Base-by-base conservation (phyloP, 805 yeast genomes). In the Ogataea allantospora region DNA sequence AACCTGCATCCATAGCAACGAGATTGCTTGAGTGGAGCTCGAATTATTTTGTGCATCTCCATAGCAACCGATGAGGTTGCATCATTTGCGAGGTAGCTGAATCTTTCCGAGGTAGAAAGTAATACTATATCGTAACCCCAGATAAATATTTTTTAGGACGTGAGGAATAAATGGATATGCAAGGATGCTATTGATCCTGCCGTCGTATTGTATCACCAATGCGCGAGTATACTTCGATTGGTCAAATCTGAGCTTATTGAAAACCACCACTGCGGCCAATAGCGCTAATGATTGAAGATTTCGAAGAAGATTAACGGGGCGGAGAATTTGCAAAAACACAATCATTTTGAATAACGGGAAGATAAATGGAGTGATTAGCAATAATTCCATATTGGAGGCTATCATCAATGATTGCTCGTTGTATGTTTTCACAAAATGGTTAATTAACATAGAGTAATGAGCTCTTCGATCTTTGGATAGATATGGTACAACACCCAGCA, bases 171-270 rank as follows among this genome's bases (percentile, higher is more conserved):
- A 44, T 11, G 66, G 67, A 26, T 51, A 49, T 27, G 62, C 47
- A 46, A 53, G 55, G 12, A 72, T 33, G 28, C 55, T 62, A 41
- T 65, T 70, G 13, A 71, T 53, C 44, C 60, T 65, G 38, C 57
- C 49, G 41, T 78, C 75, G 48, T 71, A 70, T 35, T 70, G 71
- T 10, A 62, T 60, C 30, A 79, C 58, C 7, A 80, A 58, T 7
- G 62, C 50, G 53, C 80, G 71, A 37, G 83, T 77, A 43, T 73
- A 70, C 35, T 69, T 68, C 30, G 77, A 77, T 50, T 76, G 77
- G 51, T 71, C 71, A 50, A 62, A 82, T 57, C 88, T 71, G 40
- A 78, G 54, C 60, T 79, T 80, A 60, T 78, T 65, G 59, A 83
- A 83, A 14, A 70, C 56, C 13, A 73, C 51, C 51, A 77, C 78